A percentile compares a stretch with the other conserved stretches of the same genome.
Evolutionary conservation across 441 rosid species (phyloP).

Genomic region (Erodium moschatum): DNA sequence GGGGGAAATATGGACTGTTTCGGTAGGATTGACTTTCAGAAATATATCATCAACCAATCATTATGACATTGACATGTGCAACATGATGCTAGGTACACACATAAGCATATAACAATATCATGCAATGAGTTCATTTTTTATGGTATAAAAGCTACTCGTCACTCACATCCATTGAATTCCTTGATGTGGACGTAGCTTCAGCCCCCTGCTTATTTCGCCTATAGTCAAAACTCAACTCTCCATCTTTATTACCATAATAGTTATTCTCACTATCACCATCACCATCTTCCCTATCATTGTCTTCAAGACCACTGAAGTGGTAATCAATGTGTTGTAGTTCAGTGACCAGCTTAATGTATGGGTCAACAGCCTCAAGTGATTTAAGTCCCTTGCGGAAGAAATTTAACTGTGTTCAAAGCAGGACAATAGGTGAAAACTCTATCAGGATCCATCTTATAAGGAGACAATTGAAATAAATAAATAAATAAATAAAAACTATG

Average conservation of each 20-base stretch:
- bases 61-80: neutral
- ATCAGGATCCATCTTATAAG: slow-evolving; percentile 12
- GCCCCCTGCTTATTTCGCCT: slow-evolving; percentile 41
- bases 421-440: slow-evolving; percentile 15
- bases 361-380: slow-evolving; percentile 77
- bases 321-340: slow-evolving; percentile 83
- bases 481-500: neutral
- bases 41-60: neutral
- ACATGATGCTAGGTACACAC: too few species aligned
- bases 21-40: neutral
- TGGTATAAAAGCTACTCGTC: neutral
- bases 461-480: slow-evolving; percentile 5
- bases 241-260: slow-evolving; percentile 36
- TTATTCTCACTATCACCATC: slow-evolving; percentile 37
- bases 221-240: slow-evolving; percentile 79
- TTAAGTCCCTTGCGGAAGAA: slow-evolving; percentile 74
- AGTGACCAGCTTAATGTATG: slow-evolving; percentile 49
- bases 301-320: slow-evolving; percentile 60
- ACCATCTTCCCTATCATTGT: slow-evolving; percentile 51
- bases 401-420: slow-evolving; percentile 51
- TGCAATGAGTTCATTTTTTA: neutral
- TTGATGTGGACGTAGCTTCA: slow-evolving; percentile 42
- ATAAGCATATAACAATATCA: too few species aligned
- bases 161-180: slow-evolving; percentile 68
- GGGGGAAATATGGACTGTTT: slow-evolving; percentile 3